phyloP scores from a whole-genome alignment of 768 basidiomycete species.

The Mycena epipterygia region DNA sequence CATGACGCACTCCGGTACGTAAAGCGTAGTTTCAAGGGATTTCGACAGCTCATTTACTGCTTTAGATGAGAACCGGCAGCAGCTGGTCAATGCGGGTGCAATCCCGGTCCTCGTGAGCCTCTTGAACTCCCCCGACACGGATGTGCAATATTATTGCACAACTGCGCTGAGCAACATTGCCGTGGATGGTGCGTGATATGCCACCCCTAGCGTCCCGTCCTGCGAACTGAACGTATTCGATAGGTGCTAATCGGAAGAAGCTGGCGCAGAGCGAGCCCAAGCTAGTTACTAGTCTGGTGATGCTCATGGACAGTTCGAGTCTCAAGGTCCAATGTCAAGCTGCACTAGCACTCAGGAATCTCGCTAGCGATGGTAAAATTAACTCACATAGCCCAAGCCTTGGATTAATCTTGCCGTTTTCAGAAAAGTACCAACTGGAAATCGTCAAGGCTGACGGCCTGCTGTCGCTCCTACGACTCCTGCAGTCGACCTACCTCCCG shows the following conservation, averaged over 20 bases:
- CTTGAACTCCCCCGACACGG: constrained; percentile 96
- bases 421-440: constrained; percentile 99
- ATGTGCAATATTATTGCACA: constrained; percentile 99
- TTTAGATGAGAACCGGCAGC: constrained; percentile 96
- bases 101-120: constrained; percentile 97
- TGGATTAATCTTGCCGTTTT: constrained; percentile 13
- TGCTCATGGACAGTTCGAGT: constrained; percentile 96
- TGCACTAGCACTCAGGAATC: constrained; percentile 93
- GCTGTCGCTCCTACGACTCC: constrained; percentile 89
- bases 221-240: constrained; percentile 16
- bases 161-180: constrained; percentile 99
- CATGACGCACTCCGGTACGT: constrained; percentile 97
- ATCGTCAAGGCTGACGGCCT: constrained; percentile 97
- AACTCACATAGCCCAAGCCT: not conserved
- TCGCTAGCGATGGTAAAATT: constrained; percentile 88
- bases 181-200: constrained; percentile 78
- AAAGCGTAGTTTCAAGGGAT: constrained; percentile 1
- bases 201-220: not conserved
- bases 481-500: constrained; percentile 97
- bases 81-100: constrained; percentile 97
- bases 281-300: constrained; percentile 92
- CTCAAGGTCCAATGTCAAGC: constrained; percentile 99
- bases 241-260: constrained; percentile 92
- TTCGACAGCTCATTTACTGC: not conserved
- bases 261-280: constrained; percentile 95